Base-by-base conservation (phyloP, 768 basidiomycete genomes). In the Podaxis carcinomalis region DNA sequence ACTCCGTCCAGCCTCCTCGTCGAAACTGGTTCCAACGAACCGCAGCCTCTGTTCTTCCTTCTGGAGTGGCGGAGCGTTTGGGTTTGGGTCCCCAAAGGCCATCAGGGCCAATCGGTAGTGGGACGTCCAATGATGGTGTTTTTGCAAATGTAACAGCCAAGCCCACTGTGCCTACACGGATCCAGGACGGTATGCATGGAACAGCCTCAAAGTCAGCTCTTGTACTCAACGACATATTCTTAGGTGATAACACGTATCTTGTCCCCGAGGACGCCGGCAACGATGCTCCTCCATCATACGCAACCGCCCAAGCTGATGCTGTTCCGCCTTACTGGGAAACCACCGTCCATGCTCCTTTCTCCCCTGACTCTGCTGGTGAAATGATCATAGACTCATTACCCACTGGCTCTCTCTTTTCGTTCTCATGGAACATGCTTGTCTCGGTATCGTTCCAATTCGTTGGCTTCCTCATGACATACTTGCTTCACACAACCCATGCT, bases 281-380 rank as follows among this genome's bases (percentile, higher is more conserved):
- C 60, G 89, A 95, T 61, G 86, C 88, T 0, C 94, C 95, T 4
- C 97, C 97, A 1, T 90, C 95, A 6, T 98, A 99, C 72, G 88
- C 92, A 13, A 81, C 86, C 32, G 97, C 97, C 9, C 88, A 95
- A 70, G 87, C 91, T 14, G 97, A 99, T 73, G 87, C 93, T n/a
- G 95, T 94, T 5, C 97, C 97, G 3, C 92, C 95, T 1, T 99
- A 99, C 74, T 98, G 94, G 87, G 96, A 98, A 66, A 97, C 93
- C 1, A 95, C 93, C 2, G 85, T 98, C n/a, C 92, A 98, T 70
- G 88, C 95, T 5, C 94, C 95, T 7, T 87, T 84, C 64, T 73
- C 85, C 14, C 77, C 87, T 14, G 82, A 84, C 63, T 73, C 77
- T 5, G 71, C 84, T 28, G 89, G 93, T 39, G 89, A 95, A 66